Conservation (phyloP, 1,284 basidiomycete genomes). For the Mycena citricolor region DNA sequence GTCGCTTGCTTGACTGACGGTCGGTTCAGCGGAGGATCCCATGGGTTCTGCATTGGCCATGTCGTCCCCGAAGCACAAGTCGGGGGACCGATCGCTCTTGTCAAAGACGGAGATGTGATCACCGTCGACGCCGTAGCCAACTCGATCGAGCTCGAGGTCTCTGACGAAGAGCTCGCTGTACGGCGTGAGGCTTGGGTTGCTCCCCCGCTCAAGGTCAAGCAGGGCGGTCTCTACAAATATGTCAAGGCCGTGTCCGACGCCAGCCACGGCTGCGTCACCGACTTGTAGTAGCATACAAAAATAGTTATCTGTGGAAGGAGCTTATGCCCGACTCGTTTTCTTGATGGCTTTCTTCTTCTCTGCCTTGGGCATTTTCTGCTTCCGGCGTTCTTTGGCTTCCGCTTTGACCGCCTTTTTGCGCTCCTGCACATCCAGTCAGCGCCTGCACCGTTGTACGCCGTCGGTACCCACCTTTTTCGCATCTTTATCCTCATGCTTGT, state of each 20-base stretch:
- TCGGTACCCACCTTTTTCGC: slow-evolving; percentile 73
- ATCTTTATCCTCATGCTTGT: slow-evolving; percentile 90
- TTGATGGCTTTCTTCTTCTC: slow-evolving; percentile 89
- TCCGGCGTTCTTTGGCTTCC: slow-evolving; percentile 83
- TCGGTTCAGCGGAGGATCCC: slow-evolving; percentile 79
- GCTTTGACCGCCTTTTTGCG: slow-evolving; percentile 88
- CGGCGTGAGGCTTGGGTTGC: slow-evolving; percentile 74
- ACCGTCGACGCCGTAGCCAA: slow-evolving; percentile 85
- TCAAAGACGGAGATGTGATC: slow-evolving; percentile 85
- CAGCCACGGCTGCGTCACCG: slow-evolving; percentile 85
- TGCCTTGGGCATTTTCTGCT: slow-evolving; percentile 90
- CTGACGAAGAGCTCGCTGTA: slow-evolving; percentile 68
- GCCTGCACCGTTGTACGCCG: slow-evolving; percentile 4
- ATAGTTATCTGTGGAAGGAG: slow-evolving; percentile 1
- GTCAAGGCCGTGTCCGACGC: slow-evolving; percentile 84
- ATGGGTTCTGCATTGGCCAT: slow-evolving; percentile 87
- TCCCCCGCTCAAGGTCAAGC: slow-evolving; percentile 80
- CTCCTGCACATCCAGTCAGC: slow-evolving; percentile 50
- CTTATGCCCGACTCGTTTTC: slow-evolving; percentile 37
- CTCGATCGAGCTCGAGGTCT: slow-evolving; percentile 72
- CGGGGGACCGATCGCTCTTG: slow-evolving; percentile 89
- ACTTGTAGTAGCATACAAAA: slow-evolving; percentile 46
- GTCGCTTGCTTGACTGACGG: slow-evolving; percentile 93
- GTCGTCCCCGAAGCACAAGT: slow-evolving; percentile 89
- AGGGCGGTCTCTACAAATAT: slow-evolving; percentile 90